Base-by-base conservation (phyloP, 495 filamentous ascomycete genomes). In the Xanthoparmelia taractica region DNA sequence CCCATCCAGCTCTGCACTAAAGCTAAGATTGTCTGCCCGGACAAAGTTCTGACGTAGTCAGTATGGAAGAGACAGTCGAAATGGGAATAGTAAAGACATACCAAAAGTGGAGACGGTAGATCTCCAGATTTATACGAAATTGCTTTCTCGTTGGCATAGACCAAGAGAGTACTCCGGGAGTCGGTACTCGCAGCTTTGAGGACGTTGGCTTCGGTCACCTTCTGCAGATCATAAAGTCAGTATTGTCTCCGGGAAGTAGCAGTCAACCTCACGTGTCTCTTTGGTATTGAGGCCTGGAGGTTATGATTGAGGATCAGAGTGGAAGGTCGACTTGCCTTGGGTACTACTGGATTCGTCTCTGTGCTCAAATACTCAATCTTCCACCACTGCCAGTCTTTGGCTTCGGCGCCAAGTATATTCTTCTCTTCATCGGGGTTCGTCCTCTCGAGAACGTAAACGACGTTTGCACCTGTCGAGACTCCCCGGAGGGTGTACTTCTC, bases 371-470 rank as follows among this genome's bases (percentile, higher is more conserved):
- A 84, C 61, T 77, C 79, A 63, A 81, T 74, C 23, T 79, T 80
- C 81, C 81, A 84, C 81, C 81, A 84, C 60, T 83, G 77, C 70
- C 75, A 78, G 36, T 74, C 73, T 13, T 67, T 55, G n/a, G 68
- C 55, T 55, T 52, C 59, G 27, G 47, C 52, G 55, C 62, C 65
- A 59, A 68, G 66, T 18, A 65, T 64, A 31, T 68, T 61, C 25
- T 68, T 36, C 12, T 63, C 43, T 48, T 58, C 58, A n/a, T 65
- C 64, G 27, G 56, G 50, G n/a, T 63, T 36, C 17, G 40, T 59
- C 56, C 50, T 62, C n/a, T 64, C 71, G 48, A 82, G 69, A n/a
- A 83, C 72, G 57, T 83, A 84, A 12, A 76, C 79, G 12, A 80
- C 73, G 66, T 83, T 76, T 2, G 79, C 76, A 47, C 77, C 64